Evolutionary conservation across 257 asterid genomes (phyloP), one percentile per base, ranked within the genome.

Genomic region (Solanum paucissectum): DNA sequence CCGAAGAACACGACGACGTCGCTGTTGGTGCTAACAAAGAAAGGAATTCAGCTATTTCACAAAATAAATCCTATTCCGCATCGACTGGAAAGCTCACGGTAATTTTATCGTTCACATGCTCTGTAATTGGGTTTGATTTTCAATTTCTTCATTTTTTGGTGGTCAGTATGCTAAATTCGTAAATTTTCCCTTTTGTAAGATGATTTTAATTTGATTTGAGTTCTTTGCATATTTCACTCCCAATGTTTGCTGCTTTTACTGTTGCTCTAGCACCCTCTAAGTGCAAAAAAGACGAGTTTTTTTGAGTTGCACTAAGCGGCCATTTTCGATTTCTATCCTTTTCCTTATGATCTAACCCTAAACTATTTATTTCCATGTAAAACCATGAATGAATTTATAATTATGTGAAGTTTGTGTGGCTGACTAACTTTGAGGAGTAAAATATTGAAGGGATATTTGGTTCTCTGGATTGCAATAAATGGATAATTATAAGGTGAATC

Each of bases 21-120:
- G 91, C 60, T 18, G 73, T 82, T 77, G 85, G 87, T 49, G 37
- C 81, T 86, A 86, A 90, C 32, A 85, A 90, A 64, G 90, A 89
- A 77, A 82, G 86, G 87, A 87, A 90, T 71, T 66, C 44, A 69
- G 21, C 44, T 69, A 82, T 52, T 18, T 64, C 82, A 72, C 77
- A 40, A 55, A 72, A 58, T 27, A 91, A 88, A 64, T 75, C 92
- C 69, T 40, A 73, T 87, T 83, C 92, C 42, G 16, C 90, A 23
- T 90, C 91, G 27, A 23, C 91, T 86, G 86, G 89, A 46, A 93
- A 89, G 87, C 85, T 85, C 87, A 42, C 84, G 94, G 95, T 92
- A 91, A 23, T n/a, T 49, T 8, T 42, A 10, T 3, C 5, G 4
- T 38, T 86, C 21, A 13, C 60, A 76, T 76, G 34, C 38, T 38